Evolutionary conservation across 1,284 basidiomycete species (phyloP), one percentile per base, ranked within the genome.

Genomic region (Rugosomyces carneus): DNA sequence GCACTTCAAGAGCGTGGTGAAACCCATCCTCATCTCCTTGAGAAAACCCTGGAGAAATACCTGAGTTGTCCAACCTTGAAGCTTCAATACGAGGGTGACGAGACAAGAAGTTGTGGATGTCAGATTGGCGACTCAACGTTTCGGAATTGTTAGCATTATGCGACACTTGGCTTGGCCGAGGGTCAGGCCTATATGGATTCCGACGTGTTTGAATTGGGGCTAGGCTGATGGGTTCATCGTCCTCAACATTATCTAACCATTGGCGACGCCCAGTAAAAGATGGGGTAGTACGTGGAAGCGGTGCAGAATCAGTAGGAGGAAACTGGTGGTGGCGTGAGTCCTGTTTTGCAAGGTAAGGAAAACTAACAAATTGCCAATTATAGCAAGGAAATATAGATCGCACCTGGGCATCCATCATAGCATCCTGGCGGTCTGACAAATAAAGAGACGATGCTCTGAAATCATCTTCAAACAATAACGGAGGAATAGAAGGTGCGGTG

Each of bases 401-500:
- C 38, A 50, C 49, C 19, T 44, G 24, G 10, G 24, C 24, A 9
- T 27, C 24, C 18, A 18, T 42, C n/a, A n/a, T n/a, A n/a, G n/a
- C n/a, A 5, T 42, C 32, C 20, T 36, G 41, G 19, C 31, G 31
- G 20, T 42, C 31, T 2, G 32, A 5, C 2, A 29, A 11, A 36
- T 19, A 13, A 8, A 37, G 7, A 8, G 43, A 29, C 19, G 36
- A 16, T 10, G 36, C 7, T 24, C 46, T 44, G 35, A 45, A 37
- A n/a, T 56, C 52, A 11, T 52, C 50, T 13, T 62, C 61, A 44
- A 68, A 67, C 3, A 59, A 48, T 13, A 67, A 53, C 2, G 65
- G 65, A 1, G 64, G 64, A 20, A 66, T 61, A 13, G 56, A 56
- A 39, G 65, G 63, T 13, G 62, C 59, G 21, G 47, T 37, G 16